These are phyloP conservation scores for Cocos nucifera DNA, from an alignment of 176 grass and related monocot species.

Conservation along the genomic window DNA sequence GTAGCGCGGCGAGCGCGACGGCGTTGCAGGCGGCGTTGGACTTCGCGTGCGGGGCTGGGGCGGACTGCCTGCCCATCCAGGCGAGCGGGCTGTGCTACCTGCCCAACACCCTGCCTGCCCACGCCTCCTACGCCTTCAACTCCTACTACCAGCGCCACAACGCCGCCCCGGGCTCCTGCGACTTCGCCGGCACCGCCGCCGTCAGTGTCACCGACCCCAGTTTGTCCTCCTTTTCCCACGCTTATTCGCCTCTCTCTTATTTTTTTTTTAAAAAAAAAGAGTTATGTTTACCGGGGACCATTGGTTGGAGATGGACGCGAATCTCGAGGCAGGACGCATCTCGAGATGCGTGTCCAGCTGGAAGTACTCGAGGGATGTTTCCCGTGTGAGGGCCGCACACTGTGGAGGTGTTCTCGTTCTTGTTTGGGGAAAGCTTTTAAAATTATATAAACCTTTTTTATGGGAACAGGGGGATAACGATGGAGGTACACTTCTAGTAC, in stretches of 20 bases:
- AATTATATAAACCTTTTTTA: no score
- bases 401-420: no score
- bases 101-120: slow-evolving; percentile 66
- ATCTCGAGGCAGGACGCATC: no score
- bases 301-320: no score
- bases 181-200: slow-evolving; percentile 77
- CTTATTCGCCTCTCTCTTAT: neutral
- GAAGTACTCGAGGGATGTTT: no score
- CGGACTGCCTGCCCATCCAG: slow-evolving; percentile 64
- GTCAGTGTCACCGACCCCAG: slow-evolving; percentile 63
- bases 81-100: slow-evolving; percentile 51
- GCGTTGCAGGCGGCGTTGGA: slow-evolving; percentile 44
- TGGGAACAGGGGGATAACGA: no score
- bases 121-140: slow-evolving; percentile 89
- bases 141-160: slow-evolving; percentile 56
- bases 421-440: no score
- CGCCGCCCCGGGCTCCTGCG: slow-evolving; percentile 43
- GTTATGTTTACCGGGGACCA: no score
- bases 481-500: no score
- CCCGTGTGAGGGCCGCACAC: no score
- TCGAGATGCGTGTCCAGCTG: no score
- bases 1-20: slow-evolving; percentile 21
- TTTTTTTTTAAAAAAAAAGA: neutral
- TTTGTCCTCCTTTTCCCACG: slow-evolving; percentile 14
- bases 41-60: slow-evolving; percentile 51